Evolutionary conservation across 306 rosid species (phyloP), one percentile per base, ranked within the genome.

Genomic region (Prunus mira): DNA sequence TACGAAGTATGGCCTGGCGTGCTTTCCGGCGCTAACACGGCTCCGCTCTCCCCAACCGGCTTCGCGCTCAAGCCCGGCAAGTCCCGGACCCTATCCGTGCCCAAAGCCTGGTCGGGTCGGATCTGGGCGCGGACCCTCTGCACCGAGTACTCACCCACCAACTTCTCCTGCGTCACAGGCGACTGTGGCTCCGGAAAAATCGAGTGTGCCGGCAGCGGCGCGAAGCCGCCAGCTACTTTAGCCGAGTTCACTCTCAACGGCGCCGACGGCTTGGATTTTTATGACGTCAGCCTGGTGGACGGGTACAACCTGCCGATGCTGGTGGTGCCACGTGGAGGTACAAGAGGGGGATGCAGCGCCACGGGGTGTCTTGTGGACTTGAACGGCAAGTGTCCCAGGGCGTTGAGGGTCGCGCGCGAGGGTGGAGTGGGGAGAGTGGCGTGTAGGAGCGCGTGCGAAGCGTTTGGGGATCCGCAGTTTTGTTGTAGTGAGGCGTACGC

Each of bases 191-290:
- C 97, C 12, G 98, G 91, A 0, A 82, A 79, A 70, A 72, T 94
- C 1, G 79, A 88, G 84, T 94, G 98, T 45, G 75, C 63, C 6
- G 98, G 96, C 1, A 61, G 81, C 19, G 93, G 96, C 2, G 98
- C 98, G 1, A 91, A 94, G 64, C 98, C 97, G 1, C 98, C 98
- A 18, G 97, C 98, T 1, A 87, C 97, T 12, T 65, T 94, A 73
- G 96, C 96, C 20, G 98, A 94, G 91, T 90, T 94, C 90, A 94
- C 97, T 0, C 86, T 94, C 3, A 94, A 94, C 88, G 98, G 97
- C 46, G 87, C 87, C 56, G 84, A 86, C 54, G 94, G 96, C 0
- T 67, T 94, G 70, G 98, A 94, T 66, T 94, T 94, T 77, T 94
- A 91, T 71, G 98, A 94, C 91, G 98, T 94, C 66, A 94, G 98